Base-by-base conservation (phyloP, 2,329 filamentous ascomycete species). In the Graphilbum ipis-grandicollis region DNA sequence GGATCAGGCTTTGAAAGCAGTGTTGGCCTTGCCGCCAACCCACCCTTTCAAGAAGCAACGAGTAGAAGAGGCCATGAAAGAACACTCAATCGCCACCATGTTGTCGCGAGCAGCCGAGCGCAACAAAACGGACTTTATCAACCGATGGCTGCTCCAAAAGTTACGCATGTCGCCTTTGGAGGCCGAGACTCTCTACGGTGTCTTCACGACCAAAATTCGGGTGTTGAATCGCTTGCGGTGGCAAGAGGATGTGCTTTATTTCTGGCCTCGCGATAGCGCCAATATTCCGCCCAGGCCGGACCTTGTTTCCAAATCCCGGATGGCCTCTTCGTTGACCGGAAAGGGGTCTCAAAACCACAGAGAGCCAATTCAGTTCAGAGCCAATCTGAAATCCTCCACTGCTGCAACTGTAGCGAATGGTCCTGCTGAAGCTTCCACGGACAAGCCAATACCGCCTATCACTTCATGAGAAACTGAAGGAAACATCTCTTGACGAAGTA, bases 71-170 rank as follows among this genome's bases (percentile, higher is more conserved):
- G 60, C 62, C 3, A 52, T 56, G 35, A 68, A 65, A 39, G 66
- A 70, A 46, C 58, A 56, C n/a, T 55, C 53, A 23, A 68, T 69
- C 36, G 51, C 60, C 31, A 55, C 50, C 6, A 53, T 67, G 10
- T 47, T 67, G 34, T 44, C 44, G 19, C 56, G 58, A 3, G 45
- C 50, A 3, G 46, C 53, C 10, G 45, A 47, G 3, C 56, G 55
- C 3, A 54, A 57, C 43, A 63, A 59, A 42, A 50, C 49, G 2
- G 59, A 66, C 35, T 66, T 57, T 39, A 58, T 71, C 45, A 63
- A 62, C 43, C 55, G 63, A 30, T 71, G 68, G 67, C 50, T 71
- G 3, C 54, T 71, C 12, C 62, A 70, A 34, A 59, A 61, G 31
- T 53, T 71, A 30, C 58, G 64, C 26, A 51, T 55, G 13, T 65